Evolutionary conservation across 129 eudicot genomes (phyloP), one percentile per base, ranked within the genome.

Genomic region (Artemisia argyi): DNA sequence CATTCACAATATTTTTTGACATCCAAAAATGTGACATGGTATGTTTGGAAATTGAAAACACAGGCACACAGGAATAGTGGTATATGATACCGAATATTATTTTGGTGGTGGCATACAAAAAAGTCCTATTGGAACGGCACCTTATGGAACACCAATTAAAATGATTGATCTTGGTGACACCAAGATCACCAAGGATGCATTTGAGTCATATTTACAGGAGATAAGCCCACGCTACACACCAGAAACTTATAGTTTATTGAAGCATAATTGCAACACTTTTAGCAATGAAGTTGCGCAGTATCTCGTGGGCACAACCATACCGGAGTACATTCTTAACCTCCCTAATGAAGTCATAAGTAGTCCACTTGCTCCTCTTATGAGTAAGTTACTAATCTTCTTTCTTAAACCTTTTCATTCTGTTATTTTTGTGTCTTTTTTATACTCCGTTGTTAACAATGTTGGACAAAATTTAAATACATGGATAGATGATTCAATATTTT

Each of bases 271-370:
- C 88, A 92, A 92, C 80, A 89, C 81, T 57, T 92, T 92, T 72
- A 89, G 96, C 81, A 89, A 92, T 69, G 96, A 92, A 81, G 91
- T 92, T 74, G 94, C 89, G 28, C 96, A 92, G 75, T 89, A 84
- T 83, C 73, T 92, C 48, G 97, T 92, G 4, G 89, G 89, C 61
- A 72, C 68, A 44, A 53, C 80, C 18, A 83, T 92, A 71, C 97
- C 97, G 0, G 94, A 89, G 14, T 92, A 89, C 80, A 92, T 92
- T 57, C 75, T 89, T 49, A 82, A 89, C 76, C 96, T 92, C 65
- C 98, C 98, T 8, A 83, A 83, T 68, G 98, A 92, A 78, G 96
- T 92, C 56, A 63, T 69, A 77, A 79, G 76, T 77, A 86, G 98
- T 55, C 98, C 96, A 57, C 73, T 81, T 81, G 96, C 94, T 68